phyloP scores from a whole-genome alignment of 768 basidiomycete species.

The Lactarius akahatsu region DNA sequence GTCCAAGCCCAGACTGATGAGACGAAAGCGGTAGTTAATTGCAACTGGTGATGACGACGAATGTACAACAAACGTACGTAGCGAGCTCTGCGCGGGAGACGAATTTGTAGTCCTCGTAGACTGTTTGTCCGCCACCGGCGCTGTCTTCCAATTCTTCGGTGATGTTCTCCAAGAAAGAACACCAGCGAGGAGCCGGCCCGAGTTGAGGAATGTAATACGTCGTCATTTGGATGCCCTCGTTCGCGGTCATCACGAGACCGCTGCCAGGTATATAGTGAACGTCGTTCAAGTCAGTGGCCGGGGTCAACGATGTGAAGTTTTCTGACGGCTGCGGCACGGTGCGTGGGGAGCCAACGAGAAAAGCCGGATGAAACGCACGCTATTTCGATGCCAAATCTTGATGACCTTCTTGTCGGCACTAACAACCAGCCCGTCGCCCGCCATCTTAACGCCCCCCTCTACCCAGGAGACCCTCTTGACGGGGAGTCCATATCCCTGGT shows the following conservation, averaged over 20 bases:
- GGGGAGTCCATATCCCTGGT: conserved; percentile 95
- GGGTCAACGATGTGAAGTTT: conserved; percentile 92
- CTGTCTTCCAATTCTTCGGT: conserved; percentile 98
- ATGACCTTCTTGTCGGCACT: conserved; percentile 96
- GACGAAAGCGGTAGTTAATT: conserved; percentile 5
- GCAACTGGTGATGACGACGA: neutral
- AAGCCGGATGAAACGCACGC: conserved; percentile 54
- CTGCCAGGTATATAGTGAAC: conserved; percentile 87
- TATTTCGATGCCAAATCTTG: conserved; percentile 92
- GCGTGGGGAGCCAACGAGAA: conserved; percentile 33
- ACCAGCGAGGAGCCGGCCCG: conserved; percentile 96
- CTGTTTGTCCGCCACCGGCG: conserved; percentile 54
- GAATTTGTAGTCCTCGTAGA: conserved; percentile 98
- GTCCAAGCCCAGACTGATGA: conserved; percentile 80
- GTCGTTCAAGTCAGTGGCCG: conserved; percentile 85
- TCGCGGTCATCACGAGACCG: conserved; percentile 87
- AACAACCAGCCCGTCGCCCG: conserved; percentile 83
- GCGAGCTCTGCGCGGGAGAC: conserved; percentile 83
- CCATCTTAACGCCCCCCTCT: conserved; percentile 80
- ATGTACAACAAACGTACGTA: conserved; percentile 52
- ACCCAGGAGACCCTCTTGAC: conserved; percentile 87
- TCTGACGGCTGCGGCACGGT: conserved; percentile 60
- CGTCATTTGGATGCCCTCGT: conserved; percentile 95
- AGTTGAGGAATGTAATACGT: conserved; percentile 95
- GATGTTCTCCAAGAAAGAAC: conserved; percentile 95